Evolutionary conservation across 2,329 filamentous ascomycete genomes (phyloP), one percentile per base, ranked within the genome.

Genomic region (Hymenoscyphus linearis): DNA sequence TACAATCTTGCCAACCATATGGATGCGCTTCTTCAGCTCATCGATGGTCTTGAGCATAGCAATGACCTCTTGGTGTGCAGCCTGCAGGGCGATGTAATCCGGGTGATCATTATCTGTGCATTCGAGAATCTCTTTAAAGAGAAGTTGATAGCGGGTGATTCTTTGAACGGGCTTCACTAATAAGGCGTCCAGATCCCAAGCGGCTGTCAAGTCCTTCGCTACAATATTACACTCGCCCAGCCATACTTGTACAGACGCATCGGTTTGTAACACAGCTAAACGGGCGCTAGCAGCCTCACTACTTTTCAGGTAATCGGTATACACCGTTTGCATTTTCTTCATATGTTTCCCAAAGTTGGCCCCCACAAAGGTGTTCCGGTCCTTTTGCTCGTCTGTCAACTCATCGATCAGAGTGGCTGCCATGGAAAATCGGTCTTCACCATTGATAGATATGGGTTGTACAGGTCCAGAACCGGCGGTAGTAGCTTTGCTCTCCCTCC

Each of bases 121-220:
- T 65, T 92, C 86, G 26, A 96, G 79, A 12, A 99, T 79, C 60
- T 92, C 87, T 36, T 86, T 85, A 52, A 99, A 84, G 47, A 99
- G 80, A 53, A 96, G 86, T 3, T 92, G 92, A 71, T 98, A 99
- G 71, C 97, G 97, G 36, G 93, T 87, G 64, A 98, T 88, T 55
- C 95, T 86, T 76, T 99, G 95, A 74, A 96, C 93, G 1, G 95
- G 95, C 75, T 99, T 99, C 72, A 99, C 93, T 22, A 99, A 83
- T n/a, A 99, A 80, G 0, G 95, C 96, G 74, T 97, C 93, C 63
- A 99, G 76, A 74, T 96, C 90, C 95, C 95, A 99, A 0, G 95
- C 93, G 27, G 87, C 86, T 0, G 95, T 99, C 65, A 99, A 82
- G 72, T 97, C 95, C 68, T 91, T 90, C 13, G 93, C 93, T 70